phyloP scores from a whole-genome alignment of 176 grass and related monocot species.

The Avena atlantica region DNA sequence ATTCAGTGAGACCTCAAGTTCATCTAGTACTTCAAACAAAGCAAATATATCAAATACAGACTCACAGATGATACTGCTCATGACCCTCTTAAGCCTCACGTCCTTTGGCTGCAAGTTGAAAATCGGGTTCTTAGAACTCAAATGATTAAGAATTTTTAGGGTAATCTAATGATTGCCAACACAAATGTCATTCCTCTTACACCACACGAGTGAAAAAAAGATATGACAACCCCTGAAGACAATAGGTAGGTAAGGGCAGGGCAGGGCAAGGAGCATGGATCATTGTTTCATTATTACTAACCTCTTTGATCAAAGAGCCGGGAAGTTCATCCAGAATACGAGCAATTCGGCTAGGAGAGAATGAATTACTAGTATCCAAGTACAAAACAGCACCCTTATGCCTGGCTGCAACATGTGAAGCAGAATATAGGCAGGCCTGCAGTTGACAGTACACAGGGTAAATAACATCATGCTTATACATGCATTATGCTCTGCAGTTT shows the following conservation, averaged over 20 bases:
- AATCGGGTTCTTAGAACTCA: conserved; percentile 28
- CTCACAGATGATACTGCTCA: conserved; percentile 75
- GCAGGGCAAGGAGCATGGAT: neutral
- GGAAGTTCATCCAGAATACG: conserved; percentile 54
- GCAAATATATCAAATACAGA: conserved; percentile 87
- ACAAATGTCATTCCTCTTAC: conserved; percentile 6
- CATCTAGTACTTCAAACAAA: conserved; percentile 71
- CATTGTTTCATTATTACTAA: conserved; percentile 26
- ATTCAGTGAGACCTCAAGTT: conserved; percentile 70
- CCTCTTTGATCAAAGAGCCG: conserved; percentile 45
- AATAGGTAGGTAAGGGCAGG: neutral
- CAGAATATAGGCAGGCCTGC: conserved; percentile 78
- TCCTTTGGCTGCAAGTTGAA: conserved; percentile 56
- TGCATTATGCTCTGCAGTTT: neutral
- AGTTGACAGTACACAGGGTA: conserved; percentile 32
- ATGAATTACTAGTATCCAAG: conserved; percentile 92
- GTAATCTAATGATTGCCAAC: neutral
- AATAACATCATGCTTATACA: neutral
- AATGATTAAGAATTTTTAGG: neutral
- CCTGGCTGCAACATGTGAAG: conserved; percentile 62
- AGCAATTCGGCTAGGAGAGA: conserved; percentile 67
- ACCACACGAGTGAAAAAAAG: conserved; percentile 11
- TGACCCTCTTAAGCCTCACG: conserved; percentile 56
- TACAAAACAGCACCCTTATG: conserved; percentile 64
- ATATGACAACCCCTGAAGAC: neutral